phyloP scores from a whole-genome alignment of 257 asterid species.

The Fraxinus anomala region DNA sequence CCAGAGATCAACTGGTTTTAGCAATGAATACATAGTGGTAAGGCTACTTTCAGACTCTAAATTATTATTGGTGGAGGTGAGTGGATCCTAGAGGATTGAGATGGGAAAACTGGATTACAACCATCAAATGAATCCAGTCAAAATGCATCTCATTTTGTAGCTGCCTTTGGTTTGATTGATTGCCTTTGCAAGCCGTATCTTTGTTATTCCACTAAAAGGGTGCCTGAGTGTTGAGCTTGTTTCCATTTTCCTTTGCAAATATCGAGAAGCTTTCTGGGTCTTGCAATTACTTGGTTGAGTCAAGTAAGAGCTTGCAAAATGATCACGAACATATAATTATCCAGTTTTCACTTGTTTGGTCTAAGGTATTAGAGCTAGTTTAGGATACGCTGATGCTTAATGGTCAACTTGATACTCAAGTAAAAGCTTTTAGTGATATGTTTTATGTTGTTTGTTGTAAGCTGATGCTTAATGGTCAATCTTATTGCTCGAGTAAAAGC shows the following conservation, averaged over 20 bases:
- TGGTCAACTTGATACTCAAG: too few species aligned
- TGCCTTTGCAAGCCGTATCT: not conserved
- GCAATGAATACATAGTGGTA: slow-evolving; percentile 98
- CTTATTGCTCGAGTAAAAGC: not conserved
- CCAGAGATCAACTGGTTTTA: slow-evolving; percentile 63
- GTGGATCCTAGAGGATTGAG: not conserved
- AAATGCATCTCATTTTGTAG: not conserved
- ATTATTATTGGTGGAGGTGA: not conserved
- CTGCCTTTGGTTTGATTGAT: not conserved
- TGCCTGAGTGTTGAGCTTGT: not conserved
- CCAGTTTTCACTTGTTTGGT: too few species aligned
- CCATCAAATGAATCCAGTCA: not conserved
- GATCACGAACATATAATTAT: too few species aligned
- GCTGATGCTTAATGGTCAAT: not conserved
- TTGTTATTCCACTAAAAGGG: not conserved
- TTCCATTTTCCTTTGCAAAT: not conserved
- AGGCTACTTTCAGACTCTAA: slow-evolving; percentile 27
- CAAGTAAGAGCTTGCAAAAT: too few species aligned
- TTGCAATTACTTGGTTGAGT: not conserved
- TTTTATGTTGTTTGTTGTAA: not conserved
- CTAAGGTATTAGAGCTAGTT: too few species aligned
- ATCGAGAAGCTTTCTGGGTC: not conserved
- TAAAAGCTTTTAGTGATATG: too few species aligned
- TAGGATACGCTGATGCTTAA: too few species aligned
- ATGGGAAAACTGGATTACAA: slow-evolving; percentile 5